Base-by-base conservation (phyloP, 2,329 filamentous ascomycete species). In the Rachicladosporium sp. region DNA sequence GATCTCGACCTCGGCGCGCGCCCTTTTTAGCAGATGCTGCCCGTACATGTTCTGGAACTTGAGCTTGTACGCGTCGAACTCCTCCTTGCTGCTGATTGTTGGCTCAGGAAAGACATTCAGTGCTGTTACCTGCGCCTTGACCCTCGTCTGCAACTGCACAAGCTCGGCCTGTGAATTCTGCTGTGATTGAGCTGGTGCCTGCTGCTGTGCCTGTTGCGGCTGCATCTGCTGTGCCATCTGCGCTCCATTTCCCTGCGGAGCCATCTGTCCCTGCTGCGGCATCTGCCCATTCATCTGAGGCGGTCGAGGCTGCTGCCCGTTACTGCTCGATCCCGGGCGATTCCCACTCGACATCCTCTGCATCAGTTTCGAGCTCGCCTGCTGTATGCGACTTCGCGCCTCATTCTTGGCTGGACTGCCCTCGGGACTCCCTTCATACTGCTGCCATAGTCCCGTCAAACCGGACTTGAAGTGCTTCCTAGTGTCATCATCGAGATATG, bases 391-490 rank as follows among this genome's bases (percentile, higher is more conserved):
- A 41, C 70, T 63, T 10, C 66, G 61, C 12, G 77, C 63, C 46
- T 70, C 71, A 21, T 62, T 57, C 37, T 69, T 66, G 9, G 69
- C 67, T 1, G 61, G 52, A 37, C 63, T 70, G 38, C 68, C 67
- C 29, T 61, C 58, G 9, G 70, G 63, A 31, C 65, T 64, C 32
- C 52, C 64, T 43, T 73, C 67, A 37, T 73, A 60, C 27, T 65
- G 56, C 23, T 67, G 64, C 73, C 73, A 78, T 36, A 74, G 63
- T 44, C 63, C 67, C 41, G 66, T 63, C 45, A 78, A 66, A 12
- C 70, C 61, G 36, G 65, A 59, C 42, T 69, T 69, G 50, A 76
- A 75, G 47, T 72, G 67, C 33, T 64, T 57, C 58, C 76, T 78
- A 49, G 72, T 67, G 36, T 68, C 59, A 6, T 73, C 69, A 44